These are phyloP conservation scores for Aureobasidium sp. DNA, from an alignment of 2,329 filamentous ascomycete species.

Conservation along the genomic window DNA sequence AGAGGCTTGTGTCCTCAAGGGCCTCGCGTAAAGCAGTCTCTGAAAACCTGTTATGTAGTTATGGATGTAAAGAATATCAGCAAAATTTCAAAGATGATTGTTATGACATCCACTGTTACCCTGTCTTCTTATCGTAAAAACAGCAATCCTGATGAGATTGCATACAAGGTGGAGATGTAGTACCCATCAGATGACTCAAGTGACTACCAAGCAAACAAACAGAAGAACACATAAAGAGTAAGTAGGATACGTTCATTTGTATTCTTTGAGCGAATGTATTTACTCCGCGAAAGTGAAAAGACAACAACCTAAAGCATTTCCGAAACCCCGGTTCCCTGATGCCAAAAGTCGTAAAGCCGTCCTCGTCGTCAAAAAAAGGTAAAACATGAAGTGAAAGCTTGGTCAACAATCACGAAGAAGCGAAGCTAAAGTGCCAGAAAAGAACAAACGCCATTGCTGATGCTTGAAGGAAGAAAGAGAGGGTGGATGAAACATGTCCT, in stretches of 20 bases:
- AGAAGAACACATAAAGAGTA: too few relatives aligned
- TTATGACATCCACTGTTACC: not conserved
- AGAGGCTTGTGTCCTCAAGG: conserved; percentile 85
- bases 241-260: not conserved
- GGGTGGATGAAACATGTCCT: not conserved
- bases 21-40: conserved; percentile 29
- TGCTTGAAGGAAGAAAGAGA: not conserved
- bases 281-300: not conserved
- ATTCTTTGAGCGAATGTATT: conserved; percentile 1
- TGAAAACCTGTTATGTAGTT: conserved; percentile 1
- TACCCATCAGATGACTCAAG: too few relatives aligned
- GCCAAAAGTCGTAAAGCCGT: not conserved
- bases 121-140: too few relatives aligned
- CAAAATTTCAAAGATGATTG: not conserved
- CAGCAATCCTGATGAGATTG: too few relatives aligned
- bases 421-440: not conserved
- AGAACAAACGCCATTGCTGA: not conserved
- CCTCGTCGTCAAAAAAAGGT: not conserved
- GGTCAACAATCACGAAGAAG: conserved; percentile 4
- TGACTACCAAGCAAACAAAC: too few relatives aligned
- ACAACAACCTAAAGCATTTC: not conserved
- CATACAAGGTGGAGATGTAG: too few relatives aligned
- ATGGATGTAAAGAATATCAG: not conserved
- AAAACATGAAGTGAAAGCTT: conserved; percentile 8
- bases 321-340: not conserved